Evolutionary conservation across 2,329 filamentous ascomycete genomes (phyloP), one percentile per base, ranked within the genome.

Genomic region (Penicillium palitans): DNA sequence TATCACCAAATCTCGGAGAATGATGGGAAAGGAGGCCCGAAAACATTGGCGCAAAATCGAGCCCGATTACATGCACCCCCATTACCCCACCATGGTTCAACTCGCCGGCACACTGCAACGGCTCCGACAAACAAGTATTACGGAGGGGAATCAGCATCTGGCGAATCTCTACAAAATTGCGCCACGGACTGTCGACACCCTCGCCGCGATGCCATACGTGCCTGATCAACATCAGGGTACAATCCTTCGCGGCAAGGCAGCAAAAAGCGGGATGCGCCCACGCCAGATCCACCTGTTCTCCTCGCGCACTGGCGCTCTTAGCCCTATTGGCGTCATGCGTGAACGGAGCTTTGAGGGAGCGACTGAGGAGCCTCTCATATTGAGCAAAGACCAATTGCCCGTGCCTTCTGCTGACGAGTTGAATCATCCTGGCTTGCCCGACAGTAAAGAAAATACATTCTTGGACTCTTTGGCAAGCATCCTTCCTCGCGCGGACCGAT

Each of bases 21-120:
- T 70, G 40, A 63, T 77, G 33, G 74, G 73, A 6, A 73, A 68
- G 66, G 59, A 58, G 17, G 74, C 63, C 12, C 66, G 66, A 35
- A 62, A 58, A 29, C 70, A 73, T 40, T 78, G 75, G 74, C 69
- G 61, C 39, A 71, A 72, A 31, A 65, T 78, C 4, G 61, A 74
- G 25, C 77, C 76, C 2, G 73, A 71, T 25, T 74, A 75, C 55
- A 71, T 78, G 66, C 73, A 76, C 55, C 79, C 79, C 15, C 75
- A 75, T 7, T 80, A 81, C 64, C 59, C 72, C 35, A 75, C 77
- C 12, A 73, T 80, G 64, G 72, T 80, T 15, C 72, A 77, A 56
- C 68, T 81, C 25, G 76, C 76, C 15, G 67, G 73, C n/a, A 70
- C 74, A 10, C 65, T 80, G 33, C 68, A 72, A 33, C 68, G 75